These are phyloP conservation scores for Lasiosphaeria ovina DNA, from an alignment of 495 filamentous ascomycete species.

Conservation along the genomic window DNA sequence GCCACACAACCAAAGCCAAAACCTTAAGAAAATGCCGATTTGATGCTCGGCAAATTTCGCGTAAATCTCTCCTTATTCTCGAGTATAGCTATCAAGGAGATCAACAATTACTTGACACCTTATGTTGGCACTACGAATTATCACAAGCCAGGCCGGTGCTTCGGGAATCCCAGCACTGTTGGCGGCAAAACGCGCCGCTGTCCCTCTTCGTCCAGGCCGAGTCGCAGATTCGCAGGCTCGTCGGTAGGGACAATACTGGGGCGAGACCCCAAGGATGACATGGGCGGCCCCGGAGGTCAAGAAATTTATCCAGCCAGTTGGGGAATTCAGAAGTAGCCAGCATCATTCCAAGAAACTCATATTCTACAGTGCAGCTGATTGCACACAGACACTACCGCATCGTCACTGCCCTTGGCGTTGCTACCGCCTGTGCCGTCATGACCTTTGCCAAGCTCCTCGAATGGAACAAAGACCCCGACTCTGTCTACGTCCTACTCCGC, in stretches of 20 bases:
- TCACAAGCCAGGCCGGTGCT: no score
- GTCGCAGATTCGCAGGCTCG: not conserved
- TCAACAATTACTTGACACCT: no score
- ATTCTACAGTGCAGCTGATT: not conserved
- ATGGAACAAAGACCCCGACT: conserved; percentile 2
- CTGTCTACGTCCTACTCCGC: conserved; percentile 18
- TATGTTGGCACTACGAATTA: no score
- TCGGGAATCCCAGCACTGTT: not conserved
- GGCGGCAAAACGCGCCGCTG: not conserved
- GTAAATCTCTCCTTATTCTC: no score
- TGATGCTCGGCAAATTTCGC: no score
- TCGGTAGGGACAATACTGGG: not conserved
- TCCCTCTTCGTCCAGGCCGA: not conserved
- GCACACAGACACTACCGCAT: conserved; percentile 10
- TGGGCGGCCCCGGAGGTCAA: conserved; percentile 22
- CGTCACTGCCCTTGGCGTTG: conserved; percentile 14
- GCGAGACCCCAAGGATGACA: conserved; percentile 8
- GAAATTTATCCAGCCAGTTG: conserved; percentile 13
- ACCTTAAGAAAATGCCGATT: no score
- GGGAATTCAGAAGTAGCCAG: conserved; percentile 3
- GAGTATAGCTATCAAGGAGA: no score
- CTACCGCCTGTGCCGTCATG: conserved; percentile 14
- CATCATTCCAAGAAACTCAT: not conserved
- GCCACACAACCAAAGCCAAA: no score
- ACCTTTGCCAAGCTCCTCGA: conserved; percentile 13